A percentile compares a stretch with the other conserved stretches of the same genome.
phyloP scores from a whole-genome alignment of 2,329 filamentous ascomycete species.

The Talaromyces verruculosus region DNA sequence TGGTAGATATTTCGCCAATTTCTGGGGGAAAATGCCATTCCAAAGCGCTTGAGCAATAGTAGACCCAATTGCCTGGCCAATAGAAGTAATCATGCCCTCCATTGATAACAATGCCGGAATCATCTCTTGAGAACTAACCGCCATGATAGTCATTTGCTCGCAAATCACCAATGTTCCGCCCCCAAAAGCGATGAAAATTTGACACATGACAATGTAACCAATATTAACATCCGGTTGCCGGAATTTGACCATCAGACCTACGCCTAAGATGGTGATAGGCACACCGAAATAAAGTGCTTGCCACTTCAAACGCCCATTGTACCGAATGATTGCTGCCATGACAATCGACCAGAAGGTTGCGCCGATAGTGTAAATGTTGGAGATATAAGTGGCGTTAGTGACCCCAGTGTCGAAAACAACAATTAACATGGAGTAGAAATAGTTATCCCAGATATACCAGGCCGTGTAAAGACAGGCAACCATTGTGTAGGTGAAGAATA shows the following conservation, averaged over 20 bases:
- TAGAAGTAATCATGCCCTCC: not conserved
- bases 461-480: not conserved
- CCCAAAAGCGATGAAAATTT: not conserved
- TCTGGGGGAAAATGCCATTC: not conserved
- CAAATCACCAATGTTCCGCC: not conserved
- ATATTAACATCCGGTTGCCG: not conserved
- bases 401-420: not conserved
- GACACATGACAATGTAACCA: constrained; percentile 3
- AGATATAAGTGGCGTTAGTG: not conserved
- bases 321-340: not conserved
- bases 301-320: not conserved
- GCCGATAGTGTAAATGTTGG: not conserved
- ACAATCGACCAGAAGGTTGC: not conserved
- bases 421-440: not conserved
- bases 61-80: not conserved
- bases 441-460: not conserved
- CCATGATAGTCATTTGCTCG: constrained; percentile 3
- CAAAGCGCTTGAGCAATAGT: not conserved
- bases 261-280: not conserved
- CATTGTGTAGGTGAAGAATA: not conserved
- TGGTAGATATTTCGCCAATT: not conserved
- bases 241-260: not conserved
- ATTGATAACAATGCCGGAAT: not conserved
- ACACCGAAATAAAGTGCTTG: not conserved
- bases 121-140: not conserved